Evolutionary conservation across 2,329 filamentous ascomycete genomes (phyloP).

Genomic region (Uncinocarpus reesii): DNA sequence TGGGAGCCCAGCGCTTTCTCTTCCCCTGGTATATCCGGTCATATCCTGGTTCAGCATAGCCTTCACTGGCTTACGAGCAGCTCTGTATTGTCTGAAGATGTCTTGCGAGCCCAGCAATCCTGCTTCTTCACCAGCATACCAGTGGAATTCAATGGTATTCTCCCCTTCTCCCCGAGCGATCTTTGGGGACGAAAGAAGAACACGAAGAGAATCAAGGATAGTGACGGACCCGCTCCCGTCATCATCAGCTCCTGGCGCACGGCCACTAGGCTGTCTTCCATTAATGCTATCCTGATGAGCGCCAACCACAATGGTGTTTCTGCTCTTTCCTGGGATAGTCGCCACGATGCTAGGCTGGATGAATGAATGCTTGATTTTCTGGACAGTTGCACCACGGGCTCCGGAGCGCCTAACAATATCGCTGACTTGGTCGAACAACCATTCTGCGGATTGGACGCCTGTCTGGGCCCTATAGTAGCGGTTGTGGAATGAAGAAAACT

Average conservation of each 20-base stretch:
- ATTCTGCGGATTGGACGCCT: constrained; percentile 10
- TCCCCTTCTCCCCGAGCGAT: constrained; percentile 1
- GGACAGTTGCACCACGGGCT: not conserved
- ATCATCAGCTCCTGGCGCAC: constrained; percentile 12
- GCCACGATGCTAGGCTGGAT: constrained; percentile 11
- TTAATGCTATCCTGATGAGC: constrained; percentile 13
- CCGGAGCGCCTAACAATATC: not conserved
- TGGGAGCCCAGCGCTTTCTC: constrained; percentile 1
- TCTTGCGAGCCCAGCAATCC: constrained; percentile 10
- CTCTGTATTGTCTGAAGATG: constrained; percentile 8
- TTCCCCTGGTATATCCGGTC: constrained; percentile 8
- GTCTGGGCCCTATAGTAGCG: constrained; percentile 8
- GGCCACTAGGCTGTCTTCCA: not conserved
- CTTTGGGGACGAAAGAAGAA: constrained; percentile 5
- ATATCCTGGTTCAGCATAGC: constrained; percentile 14
- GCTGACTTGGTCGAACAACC: constrained; percentile 5
- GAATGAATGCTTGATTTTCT: constrained; percentile 9
- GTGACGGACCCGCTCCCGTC: constrained; percentile 9
- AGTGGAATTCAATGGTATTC: constrained; percentile 14
- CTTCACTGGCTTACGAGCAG: constrained; percentile 2
- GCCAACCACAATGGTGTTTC: constrained; percentile 12
- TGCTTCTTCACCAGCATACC: constrained; percentile 13
- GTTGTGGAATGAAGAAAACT: constrained; percentile 11
- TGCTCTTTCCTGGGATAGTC: constrained; percentile 9
- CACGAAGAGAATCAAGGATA: constrained; percentile 4